phyloP scores from a whole-genome alignment of 164 flowering plant genomes.

The Santalum album region DNA sequence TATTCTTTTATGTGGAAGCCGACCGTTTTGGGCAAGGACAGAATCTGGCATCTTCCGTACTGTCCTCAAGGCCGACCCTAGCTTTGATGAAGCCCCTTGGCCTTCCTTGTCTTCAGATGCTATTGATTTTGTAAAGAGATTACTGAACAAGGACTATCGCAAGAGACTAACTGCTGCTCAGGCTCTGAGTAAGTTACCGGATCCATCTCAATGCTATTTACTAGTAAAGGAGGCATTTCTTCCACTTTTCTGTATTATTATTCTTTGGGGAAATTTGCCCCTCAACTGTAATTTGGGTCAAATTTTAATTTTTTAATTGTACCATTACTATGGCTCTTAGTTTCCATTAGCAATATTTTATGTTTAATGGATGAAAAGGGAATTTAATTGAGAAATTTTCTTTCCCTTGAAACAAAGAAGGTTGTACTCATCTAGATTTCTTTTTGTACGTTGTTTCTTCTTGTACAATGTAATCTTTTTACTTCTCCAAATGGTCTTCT shows the following conservation, averaged over 20 bases:
- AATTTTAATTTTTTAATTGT: too few relatives aligned
- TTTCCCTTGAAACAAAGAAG: too few relatives aligned
- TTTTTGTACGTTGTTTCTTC: too few relatives aligned
- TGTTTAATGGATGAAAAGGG: too few relatives aligned
- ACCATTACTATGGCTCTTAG: too few relatives aligned
- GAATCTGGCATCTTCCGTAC: constrained; percentile 93
- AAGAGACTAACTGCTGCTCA: constrained; percentile 94
- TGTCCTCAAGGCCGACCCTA: constrained; percentile 83
- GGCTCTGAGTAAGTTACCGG: constrained; percentile 66
- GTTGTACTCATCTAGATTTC: too few relatives aligned
- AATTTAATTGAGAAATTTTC: too few relatives aligned
- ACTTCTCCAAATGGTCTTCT: too few relatives aligned
- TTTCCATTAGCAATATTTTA: too few relatives aligned
- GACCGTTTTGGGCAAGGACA: constrained; percentile 96
- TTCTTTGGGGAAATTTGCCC: too few relatives aligned
- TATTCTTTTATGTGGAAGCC: constrained; percentile 92
- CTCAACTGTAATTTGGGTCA: too few relatives aligned
- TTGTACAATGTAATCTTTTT: too few relatives aligned
- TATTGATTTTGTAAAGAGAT: constrained; percentile 77
- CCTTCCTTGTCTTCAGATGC: constrained; percentile 83
- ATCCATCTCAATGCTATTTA: neutral
- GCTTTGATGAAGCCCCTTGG: constrained; percentile 95
- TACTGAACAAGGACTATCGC: constrained; percentile 83
- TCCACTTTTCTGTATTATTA: neutral
- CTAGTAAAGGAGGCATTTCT: neutral